Base-by-base conservation (phyloP, 441 rosid species). In the Erysimum cheiri region DNA sequence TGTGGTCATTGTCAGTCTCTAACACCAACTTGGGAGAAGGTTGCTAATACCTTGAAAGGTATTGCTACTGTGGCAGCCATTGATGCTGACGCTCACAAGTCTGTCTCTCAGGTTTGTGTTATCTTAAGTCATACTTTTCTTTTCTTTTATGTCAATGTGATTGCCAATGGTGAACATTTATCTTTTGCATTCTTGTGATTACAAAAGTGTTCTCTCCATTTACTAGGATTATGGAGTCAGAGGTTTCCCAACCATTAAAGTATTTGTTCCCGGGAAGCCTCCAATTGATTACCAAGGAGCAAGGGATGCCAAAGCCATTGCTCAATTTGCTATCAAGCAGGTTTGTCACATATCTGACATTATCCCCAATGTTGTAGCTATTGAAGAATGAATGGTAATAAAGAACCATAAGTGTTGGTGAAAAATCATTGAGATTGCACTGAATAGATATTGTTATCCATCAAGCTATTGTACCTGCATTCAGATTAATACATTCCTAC, bases 1-100 rank as follows among this genome's bases (percentile, higher is more conserved):
- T 95, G 98, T 72, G 99, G 99, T 46, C 99, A 95, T 67, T 92
- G 99, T 79, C 56, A 95, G 83, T 89, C 94, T 71, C 81, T 95
- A 22, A 87, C 96, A 44, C 98, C 97, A 32, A 85, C 77, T 15
- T 95, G 99, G 98, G 99, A 95, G 91, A 95, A 92, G 76, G 93
- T 92, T 0, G 95, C 98, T 62, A 43, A 58, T 74, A 82, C 84
- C 52, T 76, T 95, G 85, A 92, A 92, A 82, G 98, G 98, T 58
- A 91, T 95, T 39, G 96, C 91, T 58, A 92, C 94, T 19, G 99
- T 95, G 64, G 98, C 99, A 3, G 99, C 99, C 19, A 79, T 95
- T 67, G 98, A 95, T 75, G 98, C 98, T 19, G 98, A 94, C 74
- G 96, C 92, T 4, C 98, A 94, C 78, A 81, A 92, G 77, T 85